These are phyloP conservation scores for Delonix regia DNA, from an alignment of 306 rosid species.

Conservation along the genomic window DNA sequence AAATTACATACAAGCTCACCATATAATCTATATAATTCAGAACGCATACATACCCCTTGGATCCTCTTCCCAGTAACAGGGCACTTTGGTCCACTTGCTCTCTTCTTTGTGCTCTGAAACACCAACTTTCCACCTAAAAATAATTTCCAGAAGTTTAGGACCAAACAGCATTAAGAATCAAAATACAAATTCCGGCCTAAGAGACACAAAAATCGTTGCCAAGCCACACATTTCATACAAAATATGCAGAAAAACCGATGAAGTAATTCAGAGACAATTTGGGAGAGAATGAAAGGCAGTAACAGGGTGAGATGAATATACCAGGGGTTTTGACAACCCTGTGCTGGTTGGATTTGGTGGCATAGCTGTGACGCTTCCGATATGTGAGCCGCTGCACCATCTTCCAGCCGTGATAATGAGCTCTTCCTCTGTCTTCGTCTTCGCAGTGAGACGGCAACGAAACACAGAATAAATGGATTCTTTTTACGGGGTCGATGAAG, in stretches of 20 bases:
- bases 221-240: background rate
- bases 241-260: background rate
- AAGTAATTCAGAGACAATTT: background rate
- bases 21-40: background rate
- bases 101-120: conserved; percentile 83
- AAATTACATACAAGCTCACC: background rate
- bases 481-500: background rate
- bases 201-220: background rate
- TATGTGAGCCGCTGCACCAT: conserved; percentile 94
- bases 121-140: conserved; percentile 79
- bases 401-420: background rate
- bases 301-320: background rate
- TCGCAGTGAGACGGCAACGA: background rate
- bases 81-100: conserved; percentile 95
- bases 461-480: conserved; percentile 20
- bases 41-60: conserved; percentile 68
- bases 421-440: conserved; percentile 12
- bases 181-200: background rate
- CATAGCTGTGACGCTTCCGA: conserved; percentile 82
- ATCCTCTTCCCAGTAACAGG: conserved; percentile 96
- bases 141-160: background rate
- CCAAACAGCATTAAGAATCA: background rate
- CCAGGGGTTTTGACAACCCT: conserved; percentile 93
- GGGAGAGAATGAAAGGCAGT: background rate
- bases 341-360: conserved; percentile 92